Evolutionary conservation across 2,329 filamentous ascomycete genomes (phyloP), one percentile per base, ranked within the genome.

Genomic region (Fusarium virguliforme): DNA sequence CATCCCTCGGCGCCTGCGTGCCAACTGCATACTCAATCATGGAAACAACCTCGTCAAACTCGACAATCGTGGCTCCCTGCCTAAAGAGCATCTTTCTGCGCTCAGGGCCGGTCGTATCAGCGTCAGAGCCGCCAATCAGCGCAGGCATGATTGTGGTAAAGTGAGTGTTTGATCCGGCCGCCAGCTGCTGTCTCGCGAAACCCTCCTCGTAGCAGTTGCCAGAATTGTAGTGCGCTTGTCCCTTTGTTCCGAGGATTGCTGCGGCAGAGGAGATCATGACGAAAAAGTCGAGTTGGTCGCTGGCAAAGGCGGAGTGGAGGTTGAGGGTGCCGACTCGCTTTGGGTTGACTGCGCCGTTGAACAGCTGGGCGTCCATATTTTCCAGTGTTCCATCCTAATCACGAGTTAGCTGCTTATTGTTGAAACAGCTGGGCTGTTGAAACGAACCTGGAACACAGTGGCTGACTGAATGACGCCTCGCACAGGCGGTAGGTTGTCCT

Each of bases 151-250:
- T 37, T 15, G 35, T 35, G 3, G 51, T 30, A 22, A 40, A 55
- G 9, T 55, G 35, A 15, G 51, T 55, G 13, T 18, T 55, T 18
- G 35, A 35, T 24, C 51, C 51, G 3, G 51, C 34, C 5, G 51
- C 34, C 0, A 40, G n/a, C 8, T 55, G 22, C 4, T 38, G 34
- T 12, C 34, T 15, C 8, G 32, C 34, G 8, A 55, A 38, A 6
- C 51, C 22, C 34, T 55, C 51, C 34, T 55, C 18, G 6, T 38
- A 55, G 2, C 22, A 22, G 24, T 55, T 55, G 8, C 51, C 34
- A 7, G 51, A 37, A 34, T 55, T 54, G 51, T 55, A 55, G 15
- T 40, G 51, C 2, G 51, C 35, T n/a, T 55, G 51, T 9, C 51
- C 51, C 15, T 55, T 55, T 13, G 32, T 55, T 13, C 51, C 32